Percentiles rank a stretch among this genome's conserved stretches.
These are phyloP conservation scores for Septoria petroselini DNA, from an alignment of 2,329 filamentous ascomycete species.

Conservation along the genomic window DNA sequence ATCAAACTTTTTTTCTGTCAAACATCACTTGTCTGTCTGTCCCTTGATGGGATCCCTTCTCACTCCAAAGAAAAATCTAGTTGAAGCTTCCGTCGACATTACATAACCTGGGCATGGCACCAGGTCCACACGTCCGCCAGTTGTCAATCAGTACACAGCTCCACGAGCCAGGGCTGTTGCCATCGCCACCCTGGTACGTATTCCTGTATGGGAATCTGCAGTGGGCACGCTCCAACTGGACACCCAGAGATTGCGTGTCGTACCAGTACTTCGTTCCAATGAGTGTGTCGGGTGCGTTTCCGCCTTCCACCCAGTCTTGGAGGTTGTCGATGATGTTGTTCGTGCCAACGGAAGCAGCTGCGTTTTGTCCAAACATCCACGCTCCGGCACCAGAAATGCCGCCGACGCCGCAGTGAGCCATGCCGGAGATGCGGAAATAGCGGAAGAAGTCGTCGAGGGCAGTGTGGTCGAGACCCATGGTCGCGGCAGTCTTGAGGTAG, in stretches of 20 bases:
- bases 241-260: conserved; percentile 41
- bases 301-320: conserved; percentile 39
- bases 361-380: conserved; percentile 43
- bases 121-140: conserved; percentile 32
- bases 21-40: background rate
- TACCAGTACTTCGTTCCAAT: conserved; percentile 48
- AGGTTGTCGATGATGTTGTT: conserved; percentile 52
- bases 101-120: conserved; percentile 25
- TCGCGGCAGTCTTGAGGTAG: conserved; percentile 47
- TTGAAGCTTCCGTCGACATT: conserved; percentile 31
- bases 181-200: conserved; percentile 40
- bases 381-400: conserved; percentile 43
- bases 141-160: conserved; percentile 35
- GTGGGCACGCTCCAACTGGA: conserved; percentile 48
- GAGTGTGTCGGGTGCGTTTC: conserved; percentile 34
- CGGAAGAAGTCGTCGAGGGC: conserved; percentile 44
- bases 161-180: conserved; percentile 39
- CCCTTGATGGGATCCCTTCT: background rate
- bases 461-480: conserved; percentile 41
- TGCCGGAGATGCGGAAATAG: conserved; percentile 53
- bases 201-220: conserved; percentile 42
- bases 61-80: background rate
- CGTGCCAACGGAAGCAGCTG: conserved; percentile 28
- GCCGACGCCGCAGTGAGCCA: conserved; percentile 51
- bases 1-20: conserved; percentile 1